These are phyloP conservation scores for Orbilia quercus DNA, from an alignment of 2,329 filamentous ascomycete species.

Conservation along the genomic window DNA sequence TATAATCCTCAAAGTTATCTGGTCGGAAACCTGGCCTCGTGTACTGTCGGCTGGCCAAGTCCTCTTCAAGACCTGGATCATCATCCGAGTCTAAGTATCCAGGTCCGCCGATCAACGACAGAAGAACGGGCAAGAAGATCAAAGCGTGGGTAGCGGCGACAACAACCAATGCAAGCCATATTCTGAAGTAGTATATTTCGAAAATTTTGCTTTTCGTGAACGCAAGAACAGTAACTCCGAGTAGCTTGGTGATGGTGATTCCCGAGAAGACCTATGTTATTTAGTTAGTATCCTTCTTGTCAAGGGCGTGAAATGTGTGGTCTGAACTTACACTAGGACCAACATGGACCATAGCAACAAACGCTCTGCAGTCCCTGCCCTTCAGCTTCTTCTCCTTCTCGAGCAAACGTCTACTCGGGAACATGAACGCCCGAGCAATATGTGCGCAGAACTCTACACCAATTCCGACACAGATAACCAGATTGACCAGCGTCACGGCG, in stretches of 20 bases:
- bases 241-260: constrained; percentile 93
- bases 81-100: constrained; percentile 89
- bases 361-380: constrained; percentile 84
- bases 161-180: constrained; percentile 91
- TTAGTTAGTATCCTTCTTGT: not conserved
- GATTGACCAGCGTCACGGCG: constrained; percentile 92
- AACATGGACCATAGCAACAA: constrained; percentile 93
- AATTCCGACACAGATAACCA: constrained; percentile 97
- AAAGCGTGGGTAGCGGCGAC: constrained; percentile 90
- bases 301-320: not conserved
- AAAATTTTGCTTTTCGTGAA: constrained; percentile 99
- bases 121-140: constrained; percentile 87
- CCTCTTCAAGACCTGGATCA: constrained; percentile 88
- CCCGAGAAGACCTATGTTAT: constrained; percentile 77
- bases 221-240: constrained; percentile 90
- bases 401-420: constrained; percentile 84
- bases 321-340: constrained; percentile 74
- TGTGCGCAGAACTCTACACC: constrained; percentile 97
- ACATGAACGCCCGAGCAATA: constrained; percentile 94
- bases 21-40: constrained; percentile 20
- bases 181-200: constrained; percentile 98
- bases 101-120: constrained; percentile 85
- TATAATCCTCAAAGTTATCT: constrained; percentile 43
- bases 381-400: constrained; percentile 83
- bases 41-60: constrained; percentile 75